Evolutionary conservation across 2,329 filamentous ascomycete species (phyloP), one percentile per base, ranked within the genome.

Genomic region (Didymella glomerata): DNA sequence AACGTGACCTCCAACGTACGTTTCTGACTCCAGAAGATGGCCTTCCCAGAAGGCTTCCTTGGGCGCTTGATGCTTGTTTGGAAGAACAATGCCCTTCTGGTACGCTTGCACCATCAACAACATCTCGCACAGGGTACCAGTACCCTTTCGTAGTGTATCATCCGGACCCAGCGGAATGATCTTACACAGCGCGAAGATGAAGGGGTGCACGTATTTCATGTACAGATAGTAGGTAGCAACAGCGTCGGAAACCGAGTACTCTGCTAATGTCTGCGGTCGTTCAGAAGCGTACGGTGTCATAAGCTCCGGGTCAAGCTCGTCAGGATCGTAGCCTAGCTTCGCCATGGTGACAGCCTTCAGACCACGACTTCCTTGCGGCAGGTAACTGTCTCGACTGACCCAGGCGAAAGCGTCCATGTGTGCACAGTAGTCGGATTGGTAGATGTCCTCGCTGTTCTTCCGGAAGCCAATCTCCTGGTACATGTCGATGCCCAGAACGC

Each of bases 141-240:
- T 99, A 75, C 95, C 95, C 77, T 99, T 99, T 67, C 95, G 87
- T 69, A 98, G 78, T 1, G 93, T 92, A 73, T 98, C 95, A 71
- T 99, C 94, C 32, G 93, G 92, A 44, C 92, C 92, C 1, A 99
- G 84, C 0, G 95, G 95, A 75, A 99, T 84, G 80, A 99, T 97
- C 1, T 93, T 99, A 79, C 95, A 99, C 0, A 99, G 83, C 1
- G 96, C 98, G 84, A 99, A 99, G 76, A 99, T 95, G 82, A 99
- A 99, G 3, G 95, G 95, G 76, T 99, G 95, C n/a, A 99, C 92
- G 77, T 99, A 99, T 89, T 99, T 99, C 96, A 99, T 99, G 84
- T 99, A 99, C 62, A 99, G 82, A 74, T 99, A 99, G 76, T 99
- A 99, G 0, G 95, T 99, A 22, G 95, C 95, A 49, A 99, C 95